A percentile compares a stretch with the other conserved stretches of the same genome.
Evolutionary conservation across 2,329 filamentous ascomycete species (phyloP).

Genomic region (Coleophoma cylindrospora): DNA sequence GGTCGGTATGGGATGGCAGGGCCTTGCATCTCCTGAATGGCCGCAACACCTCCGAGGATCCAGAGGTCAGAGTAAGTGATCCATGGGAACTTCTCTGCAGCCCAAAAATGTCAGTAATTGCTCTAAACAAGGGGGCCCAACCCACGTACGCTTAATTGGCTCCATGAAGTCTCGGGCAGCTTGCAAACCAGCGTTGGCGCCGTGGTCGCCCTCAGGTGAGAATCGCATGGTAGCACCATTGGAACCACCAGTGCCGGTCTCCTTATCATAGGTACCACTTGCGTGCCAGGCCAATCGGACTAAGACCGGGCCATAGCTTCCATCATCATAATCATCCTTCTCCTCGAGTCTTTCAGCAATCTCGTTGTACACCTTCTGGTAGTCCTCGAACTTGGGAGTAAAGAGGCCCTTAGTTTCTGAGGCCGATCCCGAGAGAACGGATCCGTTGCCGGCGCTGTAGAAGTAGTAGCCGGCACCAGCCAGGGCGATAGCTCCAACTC

Average conservation of each 20-base stretch:
- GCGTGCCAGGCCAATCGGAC: constrained; percentile 91
- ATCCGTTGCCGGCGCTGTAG: constrained; percentile 50
- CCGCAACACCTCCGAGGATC: constrained; percentile 81
- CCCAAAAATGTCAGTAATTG: constrained; percentile 11
- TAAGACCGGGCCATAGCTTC: constrained; percentile 89
- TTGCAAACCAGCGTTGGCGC: constrained; percentile 87
- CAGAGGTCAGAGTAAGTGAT: constrained; percentile 95
- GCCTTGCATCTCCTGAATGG: constrained; percentile 93
- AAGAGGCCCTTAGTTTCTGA: constrained; percentile 48
- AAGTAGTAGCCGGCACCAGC: constrained; percentile 62
- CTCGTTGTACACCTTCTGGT: constrained; percentile 91
- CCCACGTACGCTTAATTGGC: constrained; percentile 70
- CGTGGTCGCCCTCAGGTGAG: constrained; percentile 80
- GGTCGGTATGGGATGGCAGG: constrained; percentile 84
- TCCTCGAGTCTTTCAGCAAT: constrained; percentile 77
- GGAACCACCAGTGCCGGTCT: constrained; percentile 83
- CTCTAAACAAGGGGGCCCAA: neutral
- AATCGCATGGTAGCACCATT: constrained; percentile 98
- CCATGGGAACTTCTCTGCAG: constrained; percentile 77
- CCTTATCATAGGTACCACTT: constrained; percentile 86
- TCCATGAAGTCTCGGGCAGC: constrained; percentile 88
- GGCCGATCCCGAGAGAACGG: constrained; percentile 26
- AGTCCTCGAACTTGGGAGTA: constrained; percentile 76
- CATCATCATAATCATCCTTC: constrained; percentile 93
- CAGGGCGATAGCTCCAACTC: constrained; percentile 52